Base-by-base conservation (phyloP, 768 basidiomycete species). In the Coprinopsis marcescibilis region DNA sequence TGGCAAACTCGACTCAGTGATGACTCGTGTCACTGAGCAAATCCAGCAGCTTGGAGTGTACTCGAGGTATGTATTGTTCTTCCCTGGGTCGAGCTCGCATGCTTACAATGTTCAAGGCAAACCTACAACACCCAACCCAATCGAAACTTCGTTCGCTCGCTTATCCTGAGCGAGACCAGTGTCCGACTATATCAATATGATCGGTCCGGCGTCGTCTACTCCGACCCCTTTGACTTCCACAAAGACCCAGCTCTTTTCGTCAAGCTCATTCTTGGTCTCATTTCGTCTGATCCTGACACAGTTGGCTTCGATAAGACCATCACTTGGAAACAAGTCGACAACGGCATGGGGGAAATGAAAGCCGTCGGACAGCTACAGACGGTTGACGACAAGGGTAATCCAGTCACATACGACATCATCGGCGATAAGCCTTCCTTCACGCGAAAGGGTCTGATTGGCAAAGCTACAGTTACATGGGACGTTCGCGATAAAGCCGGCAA, bases 31-130 rank as follows among this genome's bases (percentile, higher is more conserved):
- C n/a, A n/a, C n/a, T n/a, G n/a, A n/a, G n/a, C n/a, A n/a, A n/a
- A n/a, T n/a, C n/a, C n/a, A n/a, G n/a, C n/a, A n/a, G n/a, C n/a
- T n/a, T n/a, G n/a, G n/a, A n/a, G n/a, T n/a, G n/a, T n/a, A n/a
- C n/a, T n/a, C n/a, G n/a, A n/a, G n/a, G n/a, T n/a, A n/a, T n/a
- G n/a, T n/a, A n/a, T n/a, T n/a, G n/a, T n/a, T n/a, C n/a, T n/a
- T n/a, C n/a, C n/a, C n/a, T n/a, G n/a, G n/a, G n/a, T n/a, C n/a
- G n/a, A n/a, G n/a, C n/a, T n/a, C n/a, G n/a, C n/a, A n/a, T n/a
- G n/a, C n/a, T n/a, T n/a, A n/a, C 5, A 68, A 55, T 57, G 27
- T 50, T 48, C 35, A 21, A 40, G 39, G 15, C 39, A 40, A 40
- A 10, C 25, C 10, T 20, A 21, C 8, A 40, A 40, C 21, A 6